Evolutionary conservation across 352 stramenopile genomes (phyloP), one percentile per base, ranked within the genome.

Genomic region (Nothophytophthora sp.): DNA sequence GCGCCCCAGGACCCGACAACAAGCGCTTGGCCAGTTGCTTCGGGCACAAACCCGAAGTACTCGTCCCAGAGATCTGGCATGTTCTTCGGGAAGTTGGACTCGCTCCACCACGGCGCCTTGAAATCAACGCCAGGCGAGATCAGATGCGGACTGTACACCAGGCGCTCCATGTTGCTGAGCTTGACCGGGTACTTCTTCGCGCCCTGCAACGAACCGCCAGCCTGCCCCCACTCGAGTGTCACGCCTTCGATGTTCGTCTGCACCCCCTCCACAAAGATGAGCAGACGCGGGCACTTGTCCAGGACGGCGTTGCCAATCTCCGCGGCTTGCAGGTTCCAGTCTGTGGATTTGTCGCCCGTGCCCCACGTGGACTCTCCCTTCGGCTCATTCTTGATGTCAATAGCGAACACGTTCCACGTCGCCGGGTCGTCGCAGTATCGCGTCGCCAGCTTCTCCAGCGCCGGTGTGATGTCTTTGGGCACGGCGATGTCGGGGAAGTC

Each of bases 311-410:
- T 88, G 38, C 81, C 81, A 25, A 89, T 86, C 59, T 80, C 75
- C 15, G 67, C 62, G 3, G 81, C 77, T 25, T 75, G 68, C 18
- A 88, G 43, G 24, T 70, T 62, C 78, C 77, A 92, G 64, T 92
- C 81, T n/a, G 77, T 89, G 38, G 63, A 50, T 41, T 59, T 47
- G 34, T 86, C 63, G 35, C 73, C 77, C 51, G 66, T 71, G 5
- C 76, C 81, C 81, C 81, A 92, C 28, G 77, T 78, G 1, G 81
- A 73, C 24, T 67, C 82, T 4, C 78, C 78, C 39, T 87, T 85
- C 2, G 81, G 81, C 37, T 92, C 78, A 62, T 89, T 92, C 58
- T 92, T 92, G 54, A 92, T 71, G 42, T 92, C 78, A 25, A 89
- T 67, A 29, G 73, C 81, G 27, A 92, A 60, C 2, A 92, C 78